Percentiles rank a stretch among this genome's conserved stretches.
These are phyloP conservation scores for Tolypocladium album DNA, from an alignment of 2,329 filamentous ascomycete genomes.

Conservation along the genomic window DNA sequence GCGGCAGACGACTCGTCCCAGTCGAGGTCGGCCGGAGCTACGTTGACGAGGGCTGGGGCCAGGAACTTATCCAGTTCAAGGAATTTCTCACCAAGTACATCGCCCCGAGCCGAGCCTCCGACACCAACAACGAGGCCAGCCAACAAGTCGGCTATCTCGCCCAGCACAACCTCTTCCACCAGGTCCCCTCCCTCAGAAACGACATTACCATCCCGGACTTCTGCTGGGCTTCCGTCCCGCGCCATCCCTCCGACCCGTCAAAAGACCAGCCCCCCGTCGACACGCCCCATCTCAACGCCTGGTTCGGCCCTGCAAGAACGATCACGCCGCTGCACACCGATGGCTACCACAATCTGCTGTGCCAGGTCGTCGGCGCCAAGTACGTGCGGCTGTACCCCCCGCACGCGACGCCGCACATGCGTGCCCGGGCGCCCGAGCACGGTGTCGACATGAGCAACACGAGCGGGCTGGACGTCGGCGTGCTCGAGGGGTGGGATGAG, in stretches of 20 bases:
- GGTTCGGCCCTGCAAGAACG: slow-evolving; percentile 81
- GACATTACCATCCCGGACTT: slow-evolving; percentile 79
- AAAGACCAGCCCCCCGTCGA: slow-evolving; percentile 31
- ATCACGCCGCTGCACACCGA: slow-evolving; percentile 92
- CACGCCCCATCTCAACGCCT: slow-evolving; percentile 71
- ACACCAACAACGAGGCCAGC: slow-evolving; percentile 6
- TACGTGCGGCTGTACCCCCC: slow-evolving; percentile 86
- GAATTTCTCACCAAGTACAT: slow-evolving; percentile 60
- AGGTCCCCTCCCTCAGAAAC: slow-evolving; percentile 64
- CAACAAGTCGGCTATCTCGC: slow-evolving; percentile 65
- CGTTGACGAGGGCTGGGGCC: slow-evolving; percentile 74
- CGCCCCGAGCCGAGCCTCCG: slow-evolving; percentile 6
- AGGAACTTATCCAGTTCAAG: slow-evolving; percentile 65
- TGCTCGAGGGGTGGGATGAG: slow-evolving; percentile 51
- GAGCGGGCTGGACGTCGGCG: slow-evolving; percentile 64
- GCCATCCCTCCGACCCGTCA: slow-evolving; percentile 29
- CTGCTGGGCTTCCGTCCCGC: slow-evolving; percentile 63
- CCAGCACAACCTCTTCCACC: slow-evolving; percentile 77
- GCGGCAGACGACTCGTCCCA: slow-evolving; percentile 70
- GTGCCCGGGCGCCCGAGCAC: slow-evolving; percentile 50
- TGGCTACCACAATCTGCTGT: slow-evolving; percentile 84
- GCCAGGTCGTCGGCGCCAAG: slow-evolving; percentile 81
- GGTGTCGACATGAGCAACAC: slow-evolving; percentile 93
- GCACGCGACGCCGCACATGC: slow-evolving; percentile 42
- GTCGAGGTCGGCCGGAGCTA: slow-evolving; percentile 83